These are phyloP conservation scores for Xylaria venustula DNA, from an alignment of 495 filamentous ascomycete genomes.

Conservation along the genomic window DNA sequence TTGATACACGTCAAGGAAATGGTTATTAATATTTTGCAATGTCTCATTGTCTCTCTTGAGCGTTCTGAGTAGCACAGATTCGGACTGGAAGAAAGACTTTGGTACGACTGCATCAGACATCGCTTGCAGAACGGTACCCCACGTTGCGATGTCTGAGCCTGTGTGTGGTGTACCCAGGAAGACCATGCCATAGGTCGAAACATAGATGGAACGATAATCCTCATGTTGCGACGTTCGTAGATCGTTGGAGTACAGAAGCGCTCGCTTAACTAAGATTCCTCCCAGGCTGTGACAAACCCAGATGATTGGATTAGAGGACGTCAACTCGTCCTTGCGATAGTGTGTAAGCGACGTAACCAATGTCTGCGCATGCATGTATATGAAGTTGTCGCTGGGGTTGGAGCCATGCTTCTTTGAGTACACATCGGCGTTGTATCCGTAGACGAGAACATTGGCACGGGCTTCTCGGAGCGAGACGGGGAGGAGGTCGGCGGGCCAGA, in stretches of 20 bases:
- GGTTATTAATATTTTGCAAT: constrained; percentile 74
- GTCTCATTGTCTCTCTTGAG: constrained; percentile 78
- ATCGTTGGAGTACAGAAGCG: constrained; percentile 57
- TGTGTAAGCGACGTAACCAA: constrained; percentile 59
- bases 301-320: constrained; percentile 68
- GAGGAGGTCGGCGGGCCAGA: constrained; percentile 76
- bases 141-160: constrained; percentile 73
- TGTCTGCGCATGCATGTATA: constrained; percentile 83
- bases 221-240: constrained; percentile 64
- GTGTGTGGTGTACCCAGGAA: constrained; percentile 89
- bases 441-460: constrained; percentile 71
- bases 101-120: constrained; percentile 71
- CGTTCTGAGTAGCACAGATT: constrained; percentile 66
- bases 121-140: constrained; percentile 70
- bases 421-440: constrained; percentile 83
- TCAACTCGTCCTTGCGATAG: constrained; percentile 54
- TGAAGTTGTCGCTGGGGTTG: constrained; percentile 63
- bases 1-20: constrained; percentile 71
- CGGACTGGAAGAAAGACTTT: constrained; percentile 67
- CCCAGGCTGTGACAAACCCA: constrained; percentile 85
- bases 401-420: constrained; percentile 46
- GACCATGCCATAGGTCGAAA: constrained; percentile 80
- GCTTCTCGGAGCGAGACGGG: constrained; percentile 60
- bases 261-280: constrained; percentile 75
- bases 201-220: constrained; percentile 73